These are phyloP conservation scores for Russula abietina DNA, from an alignment of 768 basidiomycete species.

Conservation along the genomic window DNA sequence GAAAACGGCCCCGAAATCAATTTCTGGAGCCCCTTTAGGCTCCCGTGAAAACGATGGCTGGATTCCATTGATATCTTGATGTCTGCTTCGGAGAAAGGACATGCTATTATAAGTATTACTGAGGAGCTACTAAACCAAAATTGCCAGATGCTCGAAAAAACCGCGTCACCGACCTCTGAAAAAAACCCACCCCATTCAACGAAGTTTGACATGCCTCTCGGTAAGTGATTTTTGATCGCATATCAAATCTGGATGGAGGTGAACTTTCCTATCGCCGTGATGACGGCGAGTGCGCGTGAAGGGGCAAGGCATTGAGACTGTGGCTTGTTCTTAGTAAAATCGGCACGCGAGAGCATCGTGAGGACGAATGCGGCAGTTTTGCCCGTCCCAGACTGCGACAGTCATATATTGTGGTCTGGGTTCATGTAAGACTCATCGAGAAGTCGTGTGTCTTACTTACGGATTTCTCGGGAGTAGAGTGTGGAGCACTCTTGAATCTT, in stretches of 20 bases:
- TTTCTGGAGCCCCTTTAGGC: no score
- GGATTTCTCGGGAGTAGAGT: slow-evolving; percentile 84
- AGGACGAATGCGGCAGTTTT: slow-evolving; percentile 98
- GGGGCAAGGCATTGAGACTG: slow-evolving; percentile 98
- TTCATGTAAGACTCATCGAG: neutral
- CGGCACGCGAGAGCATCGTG: slow-evolving; percentile 93
- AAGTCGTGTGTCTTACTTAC: slow-evolving; percentile 41
- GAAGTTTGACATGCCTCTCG: slow-evolving; percentile 55
- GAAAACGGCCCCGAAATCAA: no score
- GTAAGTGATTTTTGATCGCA: slow-evolving; percentile 85
- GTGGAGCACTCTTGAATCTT: slow-evolving; percentile 98
- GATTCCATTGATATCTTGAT: no score
- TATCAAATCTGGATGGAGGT: slow-evolving; percentile 93
- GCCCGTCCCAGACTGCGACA: slow-evolving; percentile 95
- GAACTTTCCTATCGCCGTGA: slow-evolving; percentile 91
- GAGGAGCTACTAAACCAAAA: no score
- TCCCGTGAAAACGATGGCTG: no score
- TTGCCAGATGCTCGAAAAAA: no score
- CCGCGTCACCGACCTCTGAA: no score
- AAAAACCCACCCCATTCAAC: no score
- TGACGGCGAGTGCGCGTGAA: slow-evolving; percentile 91
- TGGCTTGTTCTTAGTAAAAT: slow-evolving; percentile 73
- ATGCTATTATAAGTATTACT: no score
- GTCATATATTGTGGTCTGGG: slow-evolving; percentile 95
- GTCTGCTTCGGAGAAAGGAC: no score